Base-by-base conservation (phyloP, 805 yeast species). In the Candida corydali region DNA sequence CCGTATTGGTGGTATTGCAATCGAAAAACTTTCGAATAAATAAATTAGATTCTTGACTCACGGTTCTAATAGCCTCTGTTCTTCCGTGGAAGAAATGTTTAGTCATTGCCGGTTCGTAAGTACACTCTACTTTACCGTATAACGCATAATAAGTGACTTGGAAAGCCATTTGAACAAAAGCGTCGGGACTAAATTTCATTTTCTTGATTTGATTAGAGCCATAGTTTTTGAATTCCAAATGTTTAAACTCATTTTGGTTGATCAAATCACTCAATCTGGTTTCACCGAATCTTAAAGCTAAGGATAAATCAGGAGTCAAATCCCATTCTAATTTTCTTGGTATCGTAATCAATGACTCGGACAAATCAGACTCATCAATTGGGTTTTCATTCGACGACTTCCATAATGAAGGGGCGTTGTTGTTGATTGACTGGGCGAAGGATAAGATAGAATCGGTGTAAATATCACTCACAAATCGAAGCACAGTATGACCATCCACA, bases 61-160 rank as follows among this genome's bases (percentile, higher is more conserved):
- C 96, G 0, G 95, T 75, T 51, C 96, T 71, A 38, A 88, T 79
- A 3, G 96, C 95, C 59, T 88, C 97, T 1, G 97, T 88, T 57
- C 97, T 75, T 8, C 96, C 97, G 54, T 88, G 95, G 44, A 82
- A 72, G 55, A 81, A 88, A 41, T 68, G 69, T 58, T 88, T 88
- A 3, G 96, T 89, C 97, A 88, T 88, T 7, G 96, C 96, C 2
- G 97, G 97, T 62, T 88, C 97, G 57, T 88, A 88, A 5, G 95
- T 86, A 45, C 94, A 85, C 59, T 87, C 97, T 26, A 87, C 91
- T 54, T 84, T 85, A 33, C 97, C 96, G 55, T 88, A 88, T 26
- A 88, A 70, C 0, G 96, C 94, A 54, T 86, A 88, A 59, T 87
- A 88, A 3, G 95, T 87, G 7, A 93, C 86, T 60, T 88, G 96